Conservation (phyloP, 2,329 filamentous ascomycete species). For the Coniochaeta sp. region DNA sequence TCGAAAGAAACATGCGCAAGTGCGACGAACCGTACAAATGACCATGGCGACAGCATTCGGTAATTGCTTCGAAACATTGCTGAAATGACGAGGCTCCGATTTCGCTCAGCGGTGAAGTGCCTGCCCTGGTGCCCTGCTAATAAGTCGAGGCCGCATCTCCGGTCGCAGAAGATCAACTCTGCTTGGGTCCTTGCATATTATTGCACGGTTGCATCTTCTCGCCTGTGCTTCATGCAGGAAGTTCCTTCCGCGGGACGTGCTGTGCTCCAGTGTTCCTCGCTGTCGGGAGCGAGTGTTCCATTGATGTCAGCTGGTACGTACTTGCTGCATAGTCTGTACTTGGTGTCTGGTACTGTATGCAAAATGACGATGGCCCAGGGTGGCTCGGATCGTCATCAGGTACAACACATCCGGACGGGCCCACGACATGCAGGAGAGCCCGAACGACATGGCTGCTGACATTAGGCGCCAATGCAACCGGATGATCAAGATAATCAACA, state of each 20-base stretch:
- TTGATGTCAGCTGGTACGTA: neutral
- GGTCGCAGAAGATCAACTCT: neutral
- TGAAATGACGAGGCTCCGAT: neutral
- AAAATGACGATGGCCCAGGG: conserved; percentile 5
- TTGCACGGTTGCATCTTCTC: neutral
- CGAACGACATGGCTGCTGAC: conserved; percentile 6
- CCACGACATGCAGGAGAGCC: conserved; percentile 8
- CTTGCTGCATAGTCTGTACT: neutral
- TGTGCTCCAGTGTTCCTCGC: neutral
- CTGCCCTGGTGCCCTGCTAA: neutral
- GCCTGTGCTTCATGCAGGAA: neutral
- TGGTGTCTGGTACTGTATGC: too few species aligned
- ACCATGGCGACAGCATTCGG: too few species aligned
- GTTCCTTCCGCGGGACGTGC: neutral
- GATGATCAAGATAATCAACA: neutral
- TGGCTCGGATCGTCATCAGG: conserved; percentile 10
- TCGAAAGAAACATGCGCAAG: too few species aligned
- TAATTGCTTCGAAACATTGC: neutral
- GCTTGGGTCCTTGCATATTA: neutral
- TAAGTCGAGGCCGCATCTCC: neutral
- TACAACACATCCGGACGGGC: neutral
- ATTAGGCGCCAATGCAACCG: conserved; percentile 13
- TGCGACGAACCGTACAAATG: too few species aligned
- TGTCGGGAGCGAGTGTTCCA: neutral
- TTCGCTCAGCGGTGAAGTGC: neutral